phyloP scores from a whole-genome alignment of 2,329 filamentous ascomycete genomes.

The Exophiala bonariae region DNA sequence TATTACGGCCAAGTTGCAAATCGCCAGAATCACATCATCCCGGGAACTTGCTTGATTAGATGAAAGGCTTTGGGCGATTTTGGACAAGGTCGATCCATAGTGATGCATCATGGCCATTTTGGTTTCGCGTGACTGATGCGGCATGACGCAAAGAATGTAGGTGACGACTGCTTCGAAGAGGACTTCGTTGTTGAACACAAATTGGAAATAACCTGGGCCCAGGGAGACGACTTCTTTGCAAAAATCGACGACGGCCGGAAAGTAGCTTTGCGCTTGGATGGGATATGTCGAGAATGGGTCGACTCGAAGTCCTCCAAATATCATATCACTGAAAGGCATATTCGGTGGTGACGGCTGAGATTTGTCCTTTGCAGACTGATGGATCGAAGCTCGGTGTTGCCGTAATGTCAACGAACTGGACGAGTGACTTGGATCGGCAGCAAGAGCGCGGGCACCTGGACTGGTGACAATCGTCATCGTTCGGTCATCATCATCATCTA shows the following conservation, averaged over 20 bases:
- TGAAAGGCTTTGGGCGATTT: conserved; percentile 6
- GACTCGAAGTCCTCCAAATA: conserved; percentile 12
- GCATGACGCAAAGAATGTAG: conserved; percentile 12
- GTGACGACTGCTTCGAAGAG: conserved; percentile 18
- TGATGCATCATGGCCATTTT: conserved; percentile 14
- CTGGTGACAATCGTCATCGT: neutral
- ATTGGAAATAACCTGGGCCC: conserved; percentile 7
- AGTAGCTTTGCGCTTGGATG: conserved; percentile 12
- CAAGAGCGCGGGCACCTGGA: neutral
- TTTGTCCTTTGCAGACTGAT: neutral
- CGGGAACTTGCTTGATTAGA: neutral
- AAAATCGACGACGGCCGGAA: conserved; percentile 15
- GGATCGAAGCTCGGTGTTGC: neutral
- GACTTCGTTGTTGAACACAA: conserved; percentile 14
- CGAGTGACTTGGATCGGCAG: neutral
- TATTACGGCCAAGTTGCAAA: conserved; percentile 15
- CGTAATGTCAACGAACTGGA: neutral
- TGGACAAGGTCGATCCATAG: conserved; percentile 14
- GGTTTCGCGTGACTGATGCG: conserved; percentile 6
- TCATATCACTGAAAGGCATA: conserved; percentile 7
- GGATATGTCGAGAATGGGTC: conserved; percentile 17
- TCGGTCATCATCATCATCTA: neutral
- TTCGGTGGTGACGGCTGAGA: neutral
- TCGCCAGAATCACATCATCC: conserved; percentile 12
- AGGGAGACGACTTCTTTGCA: conserved; percentile 12